phyloP scores from a whole-genome alignment of 805 yeast species.

The Lachancea sp. region DNA sequence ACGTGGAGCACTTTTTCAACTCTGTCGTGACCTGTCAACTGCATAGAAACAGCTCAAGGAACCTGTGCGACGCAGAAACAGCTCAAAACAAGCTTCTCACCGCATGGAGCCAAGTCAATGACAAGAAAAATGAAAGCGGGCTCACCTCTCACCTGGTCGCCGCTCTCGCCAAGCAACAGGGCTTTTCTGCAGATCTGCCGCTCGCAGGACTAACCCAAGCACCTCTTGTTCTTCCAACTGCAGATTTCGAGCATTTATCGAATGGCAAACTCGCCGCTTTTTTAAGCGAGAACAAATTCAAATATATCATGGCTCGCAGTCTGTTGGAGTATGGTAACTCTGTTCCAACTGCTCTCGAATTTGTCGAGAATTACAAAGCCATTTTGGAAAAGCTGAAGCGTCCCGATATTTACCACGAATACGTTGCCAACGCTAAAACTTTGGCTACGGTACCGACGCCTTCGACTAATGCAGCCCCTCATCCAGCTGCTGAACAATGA shows the following conservation, averaged over 20 bases:
- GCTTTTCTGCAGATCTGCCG: conserved; percentile 3
- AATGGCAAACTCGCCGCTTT: conserved; percentile 12
- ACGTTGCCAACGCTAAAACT: conserved; percentile 3
- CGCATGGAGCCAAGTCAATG: conserved; percentile 19
- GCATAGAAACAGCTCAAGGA: conserved; percentile 19
- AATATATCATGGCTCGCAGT: conserved; percentile 22
- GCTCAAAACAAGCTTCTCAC: conserved; percentile 18
- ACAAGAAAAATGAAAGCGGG: conserved; percentile 20
- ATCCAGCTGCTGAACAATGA: conserved; percentile 4
- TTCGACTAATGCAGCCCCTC: conserved; percentile 2
- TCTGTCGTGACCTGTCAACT: conserved; percentile 25
- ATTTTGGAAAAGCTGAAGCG: conserved; percentile 5
- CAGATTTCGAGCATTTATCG: conserved; percentile 4
- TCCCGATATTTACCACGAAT: conserved; percentile 10
- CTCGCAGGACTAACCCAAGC: conserved; percentile 11
- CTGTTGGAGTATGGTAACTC: conserved; percentile 13
- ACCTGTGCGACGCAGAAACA: conserved; percentile 13
- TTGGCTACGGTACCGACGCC: conserved; percentile 1
- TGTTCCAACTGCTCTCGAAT: conserved; percentile 8
- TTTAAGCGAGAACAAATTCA: conserved; percentile 13
- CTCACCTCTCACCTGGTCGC: conserved; percentile 18
- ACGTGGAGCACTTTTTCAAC: conserved; percentile 28
- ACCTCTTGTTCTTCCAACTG: conserved; percentile 10
- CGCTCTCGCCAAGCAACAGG: conserved; percentile 17
- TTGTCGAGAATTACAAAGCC: conserved; percentile 13